These are phyloP conservation scores for Aspergillus ibericus DNA, from an alignment of 2,329 filamentous ascomycete species.

Conservation along the genomic window DNA sequence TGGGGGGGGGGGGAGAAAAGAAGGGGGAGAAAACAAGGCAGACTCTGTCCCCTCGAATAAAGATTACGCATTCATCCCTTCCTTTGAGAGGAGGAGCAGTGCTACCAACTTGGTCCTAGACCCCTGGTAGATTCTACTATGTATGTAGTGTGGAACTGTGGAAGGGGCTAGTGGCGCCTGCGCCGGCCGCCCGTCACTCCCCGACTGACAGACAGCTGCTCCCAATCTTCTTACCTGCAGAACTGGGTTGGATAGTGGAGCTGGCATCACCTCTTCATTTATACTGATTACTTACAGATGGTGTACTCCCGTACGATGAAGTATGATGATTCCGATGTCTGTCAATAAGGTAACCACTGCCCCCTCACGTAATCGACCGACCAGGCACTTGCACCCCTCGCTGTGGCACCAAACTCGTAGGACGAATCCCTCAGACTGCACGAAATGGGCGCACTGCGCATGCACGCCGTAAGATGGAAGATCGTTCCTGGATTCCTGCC, in stretches of 20 bases:
- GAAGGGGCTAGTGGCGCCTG: background rate
- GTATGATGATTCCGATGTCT: too few relatives aligned
- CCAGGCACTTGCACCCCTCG: background rate
- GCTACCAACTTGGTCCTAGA: background rate
- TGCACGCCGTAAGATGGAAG: slow-evolving; percentile 7
- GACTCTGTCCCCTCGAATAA: background rate
- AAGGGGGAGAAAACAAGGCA: background rate
- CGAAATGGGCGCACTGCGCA: slow-evolving; percentile 6
- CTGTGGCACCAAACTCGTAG: background rate
- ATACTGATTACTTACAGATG: too few relatives aligned
- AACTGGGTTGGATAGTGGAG: background rate
- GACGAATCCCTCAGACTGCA: background rate
- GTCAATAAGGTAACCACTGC: too few relatives aligned
- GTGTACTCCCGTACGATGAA: too few relatives aligned
- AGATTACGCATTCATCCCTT: background rate
- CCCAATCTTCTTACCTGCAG: background rate
- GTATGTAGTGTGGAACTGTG: too few relatives aligned
- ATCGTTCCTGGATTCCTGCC: slow-evolving; percentile 9
- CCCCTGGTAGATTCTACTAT: too few relatives aligned
- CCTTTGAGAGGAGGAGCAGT: background rate
- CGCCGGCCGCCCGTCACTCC: background rate
- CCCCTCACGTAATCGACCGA: background rate
- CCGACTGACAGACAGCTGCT: background rate
- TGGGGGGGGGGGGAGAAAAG: background rate
- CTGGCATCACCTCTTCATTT: background rate